These are phyloP conservation scores for Metarhizium robertsii DNA, from an alignment of 2,329 filamentous ascomycete genomes.

Conservation along the genomic window DNA sequence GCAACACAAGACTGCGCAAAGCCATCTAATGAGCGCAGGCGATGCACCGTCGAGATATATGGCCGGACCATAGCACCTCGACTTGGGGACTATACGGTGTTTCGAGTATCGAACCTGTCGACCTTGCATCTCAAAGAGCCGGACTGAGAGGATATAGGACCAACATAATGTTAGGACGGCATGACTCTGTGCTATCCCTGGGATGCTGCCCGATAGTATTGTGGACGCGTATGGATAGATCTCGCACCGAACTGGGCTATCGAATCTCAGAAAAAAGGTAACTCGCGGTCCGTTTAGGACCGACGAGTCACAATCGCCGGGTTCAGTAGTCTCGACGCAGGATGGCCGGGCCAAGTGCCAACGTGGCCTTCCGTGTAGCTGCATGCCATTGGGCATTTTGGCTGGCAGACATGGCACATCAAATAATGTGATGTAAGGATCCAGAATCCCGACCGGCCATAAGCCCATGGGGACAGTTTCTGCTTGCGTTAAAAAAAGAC, in stretches of 20 bases:
- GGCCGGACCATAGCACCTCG: not conserved
- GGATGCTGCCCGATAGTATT: not conserved
- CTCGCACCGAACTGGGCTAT: not conserved
- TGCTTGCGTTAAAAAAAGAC: not conserved
- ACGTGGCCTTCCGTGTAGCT: not conserved
- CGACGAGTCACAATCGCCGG: not conserved
- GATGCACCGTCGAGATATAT: not conserved
- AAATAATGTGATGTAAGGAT: not conserved
- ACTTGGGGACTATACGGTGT: not conserved
- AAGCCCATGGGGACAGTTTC: not conserved
- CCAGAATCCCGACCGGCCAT: not conserved
- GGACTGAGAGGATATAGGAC: constrained; percentile 4
- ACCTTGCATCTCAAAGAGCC: constrained; percentile 4
- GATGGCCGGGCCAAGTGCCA: not conserved
- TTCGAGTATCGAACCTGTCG: not conserved
- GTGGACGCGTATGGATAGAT: not conserved
- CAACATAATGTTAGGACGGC: constrained; percentile 3
- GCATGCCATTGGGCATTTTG: not conserved
- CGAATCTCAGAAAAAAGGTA: not conserved
- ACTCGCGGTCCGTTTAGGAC: not conserved
- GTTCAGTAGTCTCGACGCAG: not conserved
- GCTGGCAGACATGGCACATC: not conserved
- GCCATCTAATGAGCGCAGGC: not conserved
- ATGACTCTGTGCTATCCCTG: not conserved
- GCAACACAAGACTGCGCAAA: not conserved